A percentile compares a stretch with the other conserved stretches of the same genome.
phyloP scores from a whole-genome alignment of 106 monocot species.

The Narthecium ossifragum region DNA sequence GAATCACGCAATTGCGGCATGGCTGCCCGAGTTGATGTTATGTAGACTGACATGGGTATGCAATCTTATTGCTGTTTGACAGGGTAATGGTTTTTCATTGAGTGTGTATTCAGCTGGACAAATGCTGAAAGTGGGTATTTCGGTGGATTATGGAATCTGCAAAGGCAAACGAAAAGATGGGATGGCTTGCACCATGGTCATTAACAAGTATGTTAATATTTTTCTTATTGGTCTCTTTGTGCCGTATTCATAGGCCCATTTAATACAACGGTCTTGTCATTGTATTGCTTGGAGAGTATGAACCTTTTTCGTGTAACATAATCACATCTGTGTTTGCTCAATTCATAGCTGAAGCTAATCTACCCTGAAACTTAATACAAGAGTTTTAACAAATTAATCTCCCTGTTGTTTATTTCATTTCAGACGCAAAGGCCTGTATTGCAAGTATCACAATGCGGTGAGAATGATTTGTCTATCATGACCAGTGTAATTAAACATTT shows the following conservation, averaged over 20 bases:
- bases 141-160: conserved; percentile 76
- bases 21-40: not conserved
- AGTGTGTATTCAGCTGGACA: conserved; percentile 66
- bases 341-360: too few species aligned
- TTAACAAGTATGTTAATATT: conserved; percentile 61
- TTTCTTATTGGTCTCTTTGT: not conserved
- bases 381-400: not conserved
- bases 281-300: too few species aligned
- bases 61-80: not conserved
- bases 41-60: not conserved
- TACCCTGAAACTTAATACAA: too few species aligned
- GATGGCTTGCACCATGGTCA: conserved; percentile 67
- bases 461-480: conserved; percentile 19
- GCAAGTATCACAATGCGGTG: conserved; percentile 84
- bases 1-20: not conserved
- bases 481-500: too few species aligned
- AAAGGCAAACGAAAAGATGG: conserved; percentile 94
- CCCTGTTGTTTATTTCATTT: conserved; percentile 17
- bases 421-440: conserved; percentile 59
- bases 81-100: conserved; percentile 73
- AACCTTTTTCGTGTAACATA: too few species aligned
- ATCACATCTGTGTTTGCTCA: too few species aligned
- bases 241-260: too few species aligned
- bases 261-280: too few species aligned
- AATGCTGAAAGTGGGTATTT: conserved; percentile 67